Evolutionary conservation across 192 early-diverging fungal species (phyloP).

Genomic region (Coemansia sp.): DNA sequence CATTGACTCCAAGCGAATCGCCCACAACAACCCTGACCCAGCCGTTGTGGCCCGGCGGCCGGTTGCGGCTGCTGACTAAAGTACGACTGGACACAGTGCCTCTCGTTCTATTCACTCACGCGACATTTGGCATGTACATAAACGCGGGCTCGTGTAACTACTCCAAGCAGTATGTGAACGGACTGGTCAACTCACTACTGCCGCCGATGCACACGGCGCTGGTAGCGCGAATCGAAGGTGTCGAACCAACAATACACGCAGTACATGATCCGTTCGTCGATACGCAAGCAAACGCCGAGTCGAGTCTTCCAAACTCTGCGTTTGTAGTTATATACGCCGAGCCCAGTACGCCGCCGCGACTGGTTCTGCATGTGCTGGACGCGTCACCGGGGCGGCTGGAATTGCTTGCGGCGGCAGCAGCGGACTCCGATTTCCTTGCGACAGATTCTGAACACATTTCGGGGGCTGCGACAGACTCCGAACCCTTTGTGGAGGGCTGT

Average conservation of each 20-base stretch:
- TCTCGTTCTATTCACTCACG: slow-evolving; percentile 16
- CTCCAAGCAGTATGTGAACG: slow-evolving; percentile 34
- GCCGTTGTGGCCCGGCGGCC: slow-evolving; percentile 18
- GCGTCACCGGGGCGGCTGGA: slow-evolving; percentile 8
- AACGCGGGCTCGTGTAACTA: slow-evolving; percentile 11
- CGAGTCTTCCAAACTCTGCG: background rate
- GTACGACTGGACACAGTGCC: slow-evolving; percentile 26
- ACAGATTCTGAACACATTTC: slow-evolving; percentile 7
- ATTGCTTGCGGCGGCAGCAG: slow-evolving; percentile 2
- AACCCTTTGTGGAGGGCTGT: background rate
- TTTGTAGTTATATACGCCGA: slow-evolving; percentile 19
- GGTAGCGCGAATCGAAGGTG: slow-evolving; percentile 15
- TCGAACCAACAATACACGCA: background rate
- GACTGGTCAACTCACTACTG: slow-evolving; percentile 14
- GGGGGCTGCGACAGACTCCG: background rate
- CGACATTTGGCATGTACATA: slow-evolving; percentile 20
- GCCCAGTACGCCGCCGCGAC: background rate
- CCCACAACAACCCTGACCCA: background rate
- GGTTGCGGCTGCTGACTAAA: slow-evolving; percentile 28
- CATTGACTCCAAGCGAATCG: background rate
- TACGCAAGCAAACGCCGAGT: background rate
- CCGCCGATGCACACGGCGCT: slow-evolving; percentile 8
- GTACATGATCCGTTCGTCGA: slow-evolving; percentile 23
- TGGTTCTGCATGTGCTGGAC: slow-evolving; percentile 39
- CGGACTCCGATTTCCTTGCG: background rate